Conservation (phyloP, 768 basidiomycete genomes). For the Chalciporus pseudorubinellus region DNA sequence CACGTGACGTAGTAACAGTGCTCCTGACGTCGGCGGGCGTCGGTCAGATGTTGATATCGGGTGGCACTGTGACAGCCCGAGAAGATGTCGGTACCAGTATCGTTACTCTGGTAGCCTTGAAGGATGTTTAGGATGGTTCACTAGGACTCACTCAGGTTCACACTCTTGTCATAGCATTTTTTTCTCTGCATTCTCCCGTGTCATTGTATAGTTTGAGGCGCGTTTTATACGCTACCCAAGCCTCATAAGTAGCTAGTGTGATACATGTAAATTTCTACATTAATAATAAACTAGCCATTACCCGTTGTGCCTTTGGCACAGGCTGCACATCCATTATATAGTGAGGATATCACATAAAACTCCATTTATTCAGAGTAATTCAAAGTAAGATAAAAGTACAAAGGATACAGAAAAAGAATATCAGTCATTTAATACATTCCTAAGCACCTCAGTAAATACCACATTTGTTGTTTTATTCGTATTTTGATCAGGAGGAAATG, state of each 20-base stretch:
- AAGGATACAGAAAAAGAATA: too few relatives aligned
- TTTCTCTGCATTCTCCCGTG: not conserved
- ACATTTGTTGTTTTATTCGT: too few relatives aligned
- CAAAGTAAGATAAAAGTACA: too few relatives aligned
- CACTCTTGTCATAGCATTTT: not conserved
- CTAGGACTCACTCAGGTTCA: not conserved
- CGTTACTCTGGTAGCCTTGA: not conserved
- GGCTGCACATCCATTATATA: too few relatives aligned
- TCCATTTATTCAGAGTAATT: too few relatives aligned
- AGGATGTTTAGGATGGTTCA: not conserved
- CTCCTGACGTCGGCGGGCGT: not conserved
- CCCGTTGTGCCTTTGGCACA: too few relatives aligned
- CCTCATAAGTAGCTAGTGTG: slow-evolving; percentile 16
- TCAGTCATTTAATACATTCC: too few relatives aligned
- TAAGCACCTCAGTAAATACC: too few relatives aligned
- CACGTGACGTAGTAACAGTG: not conserved
- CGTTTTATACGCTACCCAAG: slow-evolving; percentile 8
- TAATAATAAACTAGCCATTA: too few relatives aligned
- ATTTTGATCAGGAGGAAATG: too few relatives aligned
- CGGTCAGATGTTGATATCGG: not conserved
- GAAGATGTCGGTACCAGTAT: not conserved
- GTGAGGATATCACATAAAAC: too few relatives aligned
- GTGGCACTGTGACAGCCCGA: not conserved
- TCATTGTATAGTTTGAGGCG: slow-evolving; percentile 1
- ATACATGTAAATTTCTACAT: slow-evolving; percentile 30